Conservation (phyloP, 2,329 filamentous ascomycete species). For the Xylariaceae sp. region DNA sequence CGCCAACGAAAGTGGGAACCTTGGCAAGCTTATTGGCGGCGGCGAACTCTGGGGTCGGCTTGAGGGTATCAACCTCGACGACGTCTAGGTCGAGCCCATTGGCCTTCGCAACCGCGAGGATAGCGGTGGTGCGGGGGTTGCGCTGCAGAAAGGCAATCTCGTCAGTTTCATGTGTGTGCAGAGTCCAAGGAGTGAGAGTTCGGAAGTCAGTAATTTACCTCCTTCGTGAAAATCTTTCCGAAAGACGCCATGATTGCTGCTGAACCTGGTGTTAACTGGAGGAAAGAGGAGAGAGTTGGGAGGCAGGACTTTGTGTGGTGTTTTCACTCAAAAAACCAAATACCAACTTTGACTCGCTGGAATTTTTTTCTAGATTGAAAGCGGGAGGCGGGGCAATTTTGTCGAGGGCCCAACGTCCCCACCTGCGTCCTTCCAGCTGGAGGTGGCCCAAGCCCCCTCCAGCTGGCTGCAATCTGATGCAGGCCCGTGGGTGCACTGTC, state of each 20-base stretch:
- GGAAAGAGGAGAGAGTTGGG: constrained; percentile 10
- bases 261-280: constrained; percentile 17
- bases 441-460: too few species aligned
- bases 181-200: not conserved
- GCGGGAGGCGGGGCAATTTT: constrained; percentile 23
- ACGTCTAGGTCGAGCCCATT: constrained; percentile 91
- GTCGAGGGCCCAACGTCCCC: constrained; percentile 9
- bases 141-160: constrained; percentile 50
- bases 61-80: constrained; percentile 64
- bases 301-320: constrained; percentile 2
- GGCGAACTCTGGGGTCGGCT: constrained; percentile 71
- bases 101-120: constrained; percentile 93
- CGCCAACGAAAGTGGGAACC: constrained; percentile 87
- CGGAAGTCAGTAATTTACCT: constrained; percentile 47
- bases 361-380: constrained; percentile 15
- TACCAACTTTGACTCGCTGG: constrained; percentile 15
- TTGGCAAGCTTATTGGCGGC: constrained; percentile 85
- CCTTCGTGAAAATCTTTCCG: constrained; percentile 91
- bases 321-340: too few species aligned
- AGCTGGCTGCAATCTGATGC: too few species aligned
- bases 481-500: too few species aligned
- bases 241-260: constrained; percentile 67
- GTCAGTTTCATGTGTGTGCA: constrained; percentile 14
- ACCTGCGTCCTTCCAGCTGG: not conserved
- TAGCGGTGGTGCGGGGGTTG: constrained; percentile 84